A percentile compares a stretch with the other conserved stretches of the same genome.
These are phyloP conservation scores for Sporisorium exsertum DNA, from an alignment of 1,284 basidiomycete species.

Conservation along the genomic window DNA sequence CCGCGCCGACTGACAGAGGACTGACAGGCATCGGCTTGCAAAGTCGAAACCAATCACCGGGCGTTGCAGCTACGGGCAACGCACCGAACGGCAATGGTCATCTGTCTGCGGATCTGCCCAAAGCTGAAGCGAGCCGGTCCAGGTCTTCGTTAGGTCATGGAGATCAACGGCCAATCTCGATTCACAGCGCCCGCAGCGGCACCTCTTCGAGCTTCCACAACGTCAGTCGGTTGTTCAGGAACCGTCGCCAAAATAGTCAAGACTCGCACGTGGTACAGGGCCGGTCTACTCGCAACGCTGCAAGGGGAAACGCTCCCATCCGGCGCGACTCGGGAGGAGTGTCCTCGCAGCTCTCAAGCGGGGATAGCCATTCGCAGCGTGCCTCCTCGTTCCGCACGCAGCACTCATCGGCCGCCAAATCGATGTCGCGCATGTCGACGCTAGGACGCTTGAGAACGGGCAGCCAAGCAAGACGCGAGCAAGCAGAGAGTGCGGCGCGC, in stretches of 20 bases:
- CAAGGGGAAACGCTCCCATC: not conserved
- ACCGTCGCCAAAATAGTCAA: conserved; percentile 21
- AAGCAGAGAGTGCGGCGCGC: conserved; percentile 22
- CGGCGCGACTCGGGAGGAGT: conserved; percentile 28
- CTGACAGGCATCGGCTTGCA: conserved; percentile 14
- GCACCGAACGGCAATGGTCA: not conserved
- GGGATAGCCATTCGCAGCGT: conserved; percentile 36
- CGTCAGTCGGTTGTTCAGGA: conserved; percentile 14
- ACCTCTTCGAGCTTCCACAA: conserved; percentile 30
- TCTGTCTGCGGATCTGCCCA: conserved; percentile 4
- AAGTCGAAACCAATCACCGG: not conserved
- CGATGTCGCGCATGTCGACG: conserved; percentile 28
- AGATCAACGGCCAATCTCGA: conserved; percentile 14
- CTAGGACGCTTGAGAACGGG: conserved; percentile 33
- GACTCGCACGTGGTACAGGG: conserved; percentile 18
- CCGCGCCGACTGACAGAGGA: conserved; percentile 19
- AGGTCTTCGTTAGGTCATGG: conserved; percentile 20
- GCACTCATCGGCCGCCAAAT: conserved; percentile 25
- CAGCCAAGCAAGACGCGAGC: conserved; percentile 29
- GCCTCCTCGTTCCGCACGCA: conserved; percentile 38
- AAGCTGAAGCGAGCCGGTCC: conserved; percentile 1
- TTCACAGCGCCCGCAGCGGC: conserved; percentile 22
- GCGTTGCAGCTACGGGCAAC: not conserved
- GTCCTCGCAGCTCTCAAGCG: conserved; percentile 40
- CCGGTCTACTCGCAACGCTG: not conserved